phyloP scores from a whole-genome alignment of 441 rosid genomes.

The Erysimum pusillum region DNA sequence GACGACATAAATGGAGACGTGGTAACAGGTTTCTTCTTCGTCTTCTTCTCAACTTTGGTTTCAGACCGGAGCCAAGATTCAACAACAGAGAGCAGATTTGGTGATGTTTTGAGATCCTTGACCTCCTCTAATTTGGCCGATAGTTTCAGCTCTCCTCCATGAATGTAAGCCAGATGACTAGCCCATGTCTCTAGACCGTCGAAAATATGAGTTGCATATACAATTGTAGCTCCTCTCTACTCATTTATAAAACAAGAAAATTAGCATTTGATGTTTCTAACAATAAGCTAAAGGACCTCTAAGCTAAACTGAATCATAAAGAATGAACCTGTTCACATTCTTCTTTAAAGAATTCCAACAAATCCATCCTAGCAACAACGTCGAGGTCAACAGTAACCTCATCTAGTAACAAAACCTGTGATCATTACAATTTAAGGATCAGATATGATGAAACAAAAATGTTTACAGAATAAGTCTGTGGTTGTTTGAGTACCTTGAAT shows the following conservation, averaged over 20 bases:
- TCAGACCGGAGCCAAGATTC: conserved; percentile 94
- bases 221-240: conserved; percentile 78
- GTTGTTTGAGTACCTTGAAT: conserved; percentile 57
- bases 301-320: background rate
- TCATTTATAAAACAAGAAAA: background rate
- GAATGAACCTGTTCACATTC: conserved; percentile 71
- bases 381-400: conserved; percentile 83
- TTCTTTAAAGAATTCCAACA: conserved; percentile 74
- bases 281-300: background rate
- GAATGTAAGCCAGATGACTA: conserved; percentile 77
- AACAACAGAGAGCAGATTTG: conserved; percentile 83
- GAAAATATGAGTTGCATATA: conserved; percentile 78
- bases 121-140: conserved; percentile 65
- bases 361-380: conserved; percentile 79
- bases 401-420: conserved; percentile 74
- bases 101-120: conserved; percentile 66
- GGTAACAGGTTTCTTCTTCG: conserved; percentile 50
- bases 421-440: background rate
- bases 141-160: conserved; percentile 79
- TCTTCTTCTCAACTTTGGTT: conserved; percentile 71
- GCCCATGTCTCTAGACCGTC: conserved; percentile 86
- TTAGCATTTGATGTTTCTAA: conserved; percentile 9
- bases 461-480: background rate
- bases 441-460: background rate
- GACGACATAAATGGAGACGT: conserved; percentile 85